Evolutionary conservation across 1,284 basidiomycete genomes (phyloP).

Genomic region (Lentinula novae-zelandiae): DNA sequence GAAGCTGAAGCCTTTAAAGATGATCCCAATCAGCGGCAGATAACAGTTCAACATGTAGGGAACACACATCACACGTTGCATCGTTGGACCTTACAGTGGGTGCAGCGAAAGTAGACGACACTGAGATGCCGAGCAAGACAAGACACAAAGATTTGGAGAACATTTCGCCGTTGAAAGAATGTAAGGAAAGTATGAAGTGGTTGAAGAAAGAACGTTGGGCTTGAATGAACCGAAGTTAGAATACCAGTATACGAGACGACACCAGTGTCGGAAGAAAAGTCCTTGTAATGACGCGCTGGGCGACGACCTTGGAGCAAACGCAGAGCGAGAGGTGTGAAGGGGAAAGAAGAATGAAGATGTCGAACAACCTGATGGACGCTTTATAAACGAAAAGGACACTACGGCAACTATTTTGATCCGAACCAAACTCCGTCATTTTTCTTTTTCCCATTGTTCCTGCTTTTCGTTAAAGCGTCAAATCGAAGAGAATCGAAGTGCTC

Average conservation of each 20-base stretch:
- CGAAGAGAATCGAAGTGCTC: not conserved
- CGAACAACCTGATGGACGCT: not conserved
- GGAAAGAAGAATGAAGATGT: slow-evolving; percentile 2
- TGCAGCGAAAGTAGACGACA: slow-evolving; percentile 7
- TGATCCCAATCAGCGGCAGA: not conserved
- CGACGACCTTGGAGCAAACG: slow-evolving; percentile 26
- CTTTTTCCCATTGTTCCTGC: not conserved
- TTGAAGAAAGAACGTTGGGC: slow-evolving; percentile 18
- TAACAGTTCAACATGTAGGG: not conserved
- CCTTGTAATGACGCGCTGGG: slow-evolving; percentile 31
- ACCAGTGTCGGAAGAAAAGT: slow-evolving; percentile 35
- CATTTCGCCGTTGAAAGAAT: slow-evolving; percentile 11
- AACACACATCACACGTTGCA: slow-evolving; percentile 2
- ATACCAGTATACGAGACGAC: slow-evolving; percentile 28
- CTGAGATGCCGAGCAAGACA: slow-evolving; percentile 5
- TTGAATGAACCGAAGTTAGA: slow-evolving; percentile 19
- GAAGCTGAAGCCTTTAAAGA: not conserved
- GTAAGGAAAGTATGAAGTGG: not conserved
- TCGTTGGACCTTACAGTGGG: slow-evolving; percentile 1
- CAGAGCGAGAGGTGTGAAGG: slow-evolving; percentile 18
- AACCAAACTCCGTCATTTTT: not conserved
- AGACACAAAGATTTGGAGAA: slow-evolving; percentile 9
- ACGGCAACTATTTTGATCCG: not conserved
- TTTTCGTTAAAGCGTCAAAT: not conserved
- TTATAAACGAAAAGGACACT: not conserved